Conservation (phyloP, 495 filamentous ascomycete genomes). For the Cudoniella acicularis region DNA sequence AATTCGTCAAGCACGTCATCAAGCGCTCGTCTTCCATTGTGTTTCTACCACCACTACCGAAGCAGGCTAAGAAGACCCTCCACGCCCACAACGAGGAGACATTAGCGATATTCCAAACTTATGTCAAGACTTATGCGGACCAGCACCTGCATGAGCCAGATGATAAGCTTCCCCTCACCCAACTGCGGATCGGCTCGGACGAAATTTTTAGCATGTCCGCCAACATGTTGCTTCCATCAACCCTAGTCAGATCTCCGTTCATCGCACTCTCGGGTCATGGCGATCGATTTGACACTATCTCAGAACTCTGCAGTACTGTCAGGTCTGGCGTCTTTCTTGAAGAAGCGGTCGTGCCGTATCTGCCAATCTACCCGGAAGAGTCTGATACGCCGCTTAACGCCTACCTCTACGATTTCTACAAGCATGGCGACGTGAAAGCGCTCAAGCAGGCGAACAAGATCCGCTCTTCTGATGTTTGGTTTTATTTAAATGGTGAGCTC, state of each 20-base stretch:
- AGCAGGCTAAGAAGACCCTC: conserved; percentile 48
- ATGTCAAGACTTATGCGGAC: conserved; percentile 63
- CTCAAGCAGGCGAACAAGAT: conserved; percentile 58
- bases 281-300: conserved; percentile 58
- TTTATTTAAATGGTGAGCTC: conserved; percentile 50
- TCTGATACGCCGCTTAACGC: conserved; percentile 55
- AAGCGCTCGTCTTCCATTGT: conserved; percentile 55
- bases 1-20: conserved; percentile 32
- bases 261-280: conserved; percentile 64
- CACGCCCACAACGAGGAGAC: conserved; percentile 59
- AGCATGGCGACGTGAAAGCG: conserved; percentile 55
- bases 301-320: conserved; percentile 58
- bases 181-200: conserved; percentile 36
- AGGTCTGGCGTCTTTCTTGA: conserved; percentile 69
- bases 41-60: conserved; percentile 58
- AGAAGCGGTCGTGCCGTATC: conserved; percentile 62
- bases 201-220: neutral
- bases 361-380: conserved; percentile 53
- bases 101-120: conserved; percentile 58
- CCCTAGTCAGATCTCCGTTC: conserved; percentile 59
- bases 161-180: conserved; percentile 59
- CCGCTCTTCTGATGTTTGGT: conserved; percentile 57
- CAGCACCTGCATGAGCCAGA: conserved; percentile 50
- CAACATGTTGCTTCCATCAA: conserved; percentile 15
- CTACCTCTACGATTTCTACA: conserved; percentile 73